These are phyloP conservation scores for Hypomyces rosellus DNA, from an alignment of 2,329 filamentous ascomycete species.

Conservation along the genomic window DNA sequence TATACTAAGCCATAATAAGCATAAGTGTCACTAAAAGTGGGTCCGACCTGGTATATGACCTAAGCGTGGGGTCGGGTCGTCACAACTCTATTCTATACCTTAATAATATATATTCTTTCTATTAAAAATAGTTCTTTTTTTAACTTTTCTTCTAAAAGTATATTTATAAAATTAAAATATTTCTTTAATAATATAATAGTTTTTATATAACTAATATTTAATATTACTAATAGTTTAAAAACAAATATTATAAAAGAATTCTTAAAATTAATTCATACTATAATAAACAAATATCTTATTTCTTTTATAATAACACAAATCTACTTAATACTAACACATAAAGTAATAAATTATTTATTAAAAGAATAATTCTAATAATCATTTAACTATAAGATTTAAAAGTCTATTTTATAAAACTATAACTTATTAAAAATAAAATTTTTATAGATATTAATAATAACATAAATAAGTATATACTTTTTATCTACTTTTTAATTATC, in stretches of 20 bases:
- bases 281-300: too few relatives aligned
- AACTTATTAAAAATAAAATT: background rate
- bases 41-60: too few relatives aligned
- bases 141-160: background rate
- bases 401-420: background rate
- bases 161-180: background rate
- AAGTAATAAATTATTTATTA: too few relatives aligned
- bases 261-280: background rate
- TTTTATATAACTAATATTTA: too few relatives aligned
- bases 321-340: too few relatives aligned
- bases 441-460: background rate
- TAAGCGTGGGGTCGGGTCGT: too few relatives aligned
- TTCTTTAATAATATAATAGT: too few relatives aligned
- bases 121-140: constrained; percentile 3
- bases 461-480: background rate
- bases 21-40: too few relatives aligned
- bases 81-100: background rate
- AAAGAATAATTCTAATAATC: background rate
- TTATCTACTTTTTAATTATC: too few relatives aligned
- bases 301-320: too few relatives aligned
- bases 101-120: background rate
- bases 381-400: background rate
- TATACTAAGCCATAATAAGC: too few relatives aligned
- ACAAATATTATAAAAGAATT: background rate
- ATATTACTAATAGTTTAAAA: too few relatives aligned